These are phyloP conservation scores for Aeschynomene evenia DNA, from an alignment of 306 rosid species.

Conservation along the genomic window DNA sequence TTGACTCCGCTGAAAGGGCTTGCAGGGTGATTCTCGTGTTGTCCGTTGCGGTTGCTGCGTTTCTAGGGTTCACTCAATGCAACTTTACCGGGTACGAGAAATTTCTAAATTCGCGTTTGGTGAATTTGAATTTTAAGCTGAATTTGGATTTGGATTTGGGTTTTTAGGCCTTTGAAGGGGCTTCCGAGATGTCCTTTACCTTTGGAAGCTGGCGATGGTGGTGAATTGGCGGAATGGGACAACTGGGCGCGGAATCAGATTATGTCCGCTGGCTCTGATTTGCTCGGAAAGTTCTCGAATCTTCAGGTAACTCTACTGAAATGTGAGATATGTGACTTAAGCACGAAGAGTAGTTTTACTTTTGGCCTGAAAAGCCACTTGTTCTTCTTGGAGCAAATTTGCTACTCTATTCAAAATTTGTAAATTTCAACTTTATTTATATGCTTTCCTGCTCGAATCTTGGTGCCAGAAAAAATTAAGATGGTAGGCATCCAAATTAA, in stretches of 20 bases:
- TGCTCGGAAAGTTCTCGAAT: slow-evolving; percentile 79
- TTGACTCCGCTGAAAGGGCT: slow-evolving; percentile 39
- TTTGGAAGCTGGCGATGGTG: slow-evolving; percentile 29
- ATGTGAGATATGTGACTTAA: background rate
- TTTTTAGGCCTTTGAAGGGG: slow-evolving; percentile 59
- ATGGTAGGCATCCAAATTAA: background rate
- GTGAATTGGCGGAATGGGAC: slow-evolving; percentile 58
- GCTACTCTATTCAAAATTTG: background rate
- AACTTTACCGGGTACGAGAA: slow-evolving; percentile 73
- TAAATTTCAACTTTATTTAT: background rate
- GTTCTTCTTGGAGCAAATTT: background rate
- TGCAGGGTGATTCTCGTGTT: slow-evolving; percentile 42
- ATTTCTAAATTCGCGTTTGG: background rate
- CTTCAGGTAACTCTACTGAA: slow-evolving; percentile 61
- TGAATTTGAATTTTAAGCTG: background rate
- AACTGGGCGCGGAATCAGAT: slow-evolving; percentile 87
- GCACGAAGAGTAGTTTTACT: background rate
- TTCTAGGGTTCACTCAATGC: slow-evolving; percentile 64
- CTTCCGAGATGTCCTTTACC: slow-evolving; percentile 70
- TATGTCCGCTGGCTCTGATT: slow-evolving; percentile 87
- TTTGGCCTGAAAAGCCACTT: background rate
- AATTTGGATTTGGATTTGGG: background rate
- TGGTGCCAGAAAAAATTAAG: background rate
- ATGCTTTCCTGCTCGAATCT: background rate
- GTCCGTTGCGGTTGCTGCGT: slow-evolving; percentile 67